Percentiles rank a stretch among this genome's conserved stretches.
phyloP scores from a whole-genome alignment of 2,329 filamentous ascomycete species.

The Colletotrichum theobromicola region DNA sequence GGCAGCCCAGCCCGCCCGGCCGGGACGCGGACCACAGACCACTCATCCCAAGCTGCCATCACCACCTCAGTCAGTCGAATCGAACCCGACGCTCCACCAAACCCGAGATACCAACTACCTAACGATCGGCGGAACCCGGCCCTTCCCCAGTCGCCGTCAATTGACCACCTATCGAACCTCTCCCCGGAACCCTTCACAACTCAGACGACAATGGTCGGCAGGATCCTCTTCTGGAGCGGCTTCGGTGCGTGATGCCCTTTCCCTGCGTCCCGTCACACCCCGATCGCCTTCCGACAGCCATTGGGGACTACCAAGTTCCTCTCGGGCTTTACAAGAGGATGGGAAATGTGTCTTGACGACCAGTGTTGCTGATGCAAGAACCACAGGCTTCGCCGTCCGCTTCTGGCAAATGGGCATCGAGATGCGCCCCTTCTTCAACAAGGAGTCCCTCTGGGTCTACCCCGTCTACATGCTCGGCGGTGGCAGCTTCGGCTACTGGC shows the following conservation, averaged over 20 bases:
- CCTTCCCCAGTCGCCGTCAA: slow-evolving; percentile 5
- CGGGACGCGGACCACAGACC: slow-evolving; percentile 2
- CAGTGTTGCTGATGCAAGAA: slow-evolving; percentile 24
- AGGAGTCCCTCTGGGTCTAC: slow-evolving; percentile 86
- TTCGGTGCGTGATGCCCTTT: slow-evolving; percentile 72
- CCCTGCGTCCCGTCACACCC: background rate
- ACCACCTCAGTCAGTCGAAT: background rate
- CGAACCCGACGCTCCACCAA: slow-evolving; percentile 1
- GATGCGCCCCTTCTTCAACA: slow-evolving; percentile 93
- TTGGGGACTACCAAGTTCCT: background rate
- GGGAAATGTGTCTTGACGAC: background rate
- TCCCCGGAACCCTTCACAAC: background rate
- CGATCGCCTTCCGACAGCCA: background rate
- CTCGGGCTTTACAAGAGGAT: slow-evolving; percentile 14
- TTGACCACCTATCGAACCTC: background rate
- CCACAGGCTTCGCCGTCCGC: slow-evolving; percentile 83
- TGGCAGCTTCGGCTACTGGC: slow-evolving; percentile 95
- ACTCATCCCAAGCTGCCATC: slow-evolving; percentile 14
- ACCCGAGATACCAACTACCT: background rate
- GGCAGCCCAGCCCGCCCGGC: background rate
- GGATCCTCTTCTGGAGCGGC: slow-evolving; percentile 83
- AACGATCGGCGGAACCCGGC: slow-evolving; percentile 6
- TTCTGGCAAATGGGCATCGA: slow-evolving; percentile 98
- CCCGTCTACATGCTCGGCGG: slow-evolving; percentile 86
- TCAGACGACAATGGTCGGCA: slow-evolving; percentile 58